These are phyloP conservation scores for Homolaphlyctis polyrhiza DNA, from an alignment of 371 early-diverging fungal genomes.

Conservation along the genomic window DNA sequence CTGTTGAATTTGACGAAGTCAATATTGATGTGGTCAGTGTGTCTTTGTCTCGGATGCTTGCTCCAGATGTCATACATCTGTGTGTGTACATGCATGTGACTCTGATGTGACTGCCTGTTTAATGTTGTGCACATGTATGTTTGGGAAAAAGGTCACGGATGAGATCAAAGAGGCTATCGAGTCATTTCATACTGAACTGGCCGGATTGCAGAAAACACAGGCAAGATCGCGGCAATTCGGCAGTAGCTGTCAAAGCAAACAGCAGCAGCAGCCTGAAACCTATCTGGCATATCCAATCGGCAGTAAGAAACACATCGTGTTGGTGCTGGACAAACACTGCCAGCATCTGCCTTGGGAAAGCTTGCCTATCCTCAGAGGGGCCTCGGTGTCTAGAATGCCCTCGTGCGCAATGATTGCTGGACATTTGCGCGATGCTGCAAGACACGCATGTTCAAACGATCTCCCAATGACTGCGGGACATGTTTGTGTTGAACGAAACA, in stretches of 20 bases:
- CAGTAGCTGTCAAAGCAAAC: too few species aligned
- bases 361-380: constrained; percentile 60
- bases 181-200: constrained; percentile 19
- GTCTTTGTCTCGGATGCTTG: not conserved
- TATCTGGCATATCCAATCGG: too few species aligned
- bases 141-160: constrained; percentile 33
- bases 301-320: constrained; percentile 55
- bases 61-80: not conserved
- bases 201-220: too few species aligned
- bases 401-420: constrained; percentile 70
- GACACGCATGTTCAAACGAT: constrained; percentile 12
- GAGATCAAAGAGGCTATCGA: constrained; percentile 26
- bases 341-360: constrained; percentile 86
- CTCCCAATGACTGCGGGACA: too few species aligned
- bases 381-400: constrained; percentile 75
- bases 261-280: too few species aligned
- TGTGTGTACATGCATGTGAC: not conserved
- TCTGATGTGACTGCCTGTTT: too few species aligned
- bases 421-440: not conserved
- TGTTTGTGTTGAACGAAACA: constrained; percentile 41
- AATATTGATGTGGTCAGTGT: constrained; percentile 48
- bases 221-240: too few species aligned
- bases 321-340: constrained; percentile 75
- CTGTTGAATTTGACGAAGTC: constrained; percentile 45
- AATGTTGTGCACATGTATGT: too few species aligned